These are phyloP conservation scores for Populus tremula DNA, from an alignment of 345 rosid species.

Conservation along the genomic window DNA sequence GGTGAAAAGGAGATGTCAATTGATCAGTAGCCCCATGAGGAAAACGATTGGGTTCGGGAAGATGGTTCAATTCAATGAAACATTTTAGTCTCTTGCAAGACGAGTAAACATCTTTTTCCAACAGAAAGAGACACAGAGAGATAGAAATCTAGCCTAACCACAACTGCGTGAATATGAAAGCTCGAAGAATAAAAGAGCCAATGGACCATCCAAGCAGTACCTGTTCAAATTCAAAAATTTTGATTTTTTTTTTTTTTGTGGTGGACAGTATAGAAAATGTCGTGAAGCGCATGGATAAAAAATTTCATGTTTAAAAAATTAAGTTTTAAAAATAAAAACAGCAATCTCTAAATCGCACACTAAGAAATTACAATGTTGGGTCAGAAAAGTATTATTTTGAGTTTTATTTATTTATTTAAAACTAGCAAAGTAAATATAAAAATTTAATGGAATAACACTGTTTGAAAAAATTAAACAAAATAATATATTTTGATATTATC, in stretches of 20 bases:
- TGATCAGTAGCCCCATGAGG: background rate
- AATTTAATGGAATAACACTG: too few relatives aligned
- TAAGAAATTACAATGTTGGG: too few relatives aligned
- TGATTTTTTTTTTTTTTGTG: too few relatives aligned
- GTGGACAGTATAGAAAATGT: background rate
- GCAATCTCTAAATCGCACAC: background rate
- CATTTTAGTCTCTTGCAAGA: too few relatives aligned
- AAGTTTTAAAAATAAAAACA: background rate
- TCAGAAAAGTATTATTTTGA: too few relatives aligned
- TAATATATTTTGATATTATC: too few relatives aligned
- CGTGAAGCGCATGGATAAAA: background rate
- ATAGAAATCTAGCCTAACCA: background rate
- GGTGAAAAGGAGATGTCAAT: background rate
- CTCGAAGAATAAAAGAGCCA: background rate
- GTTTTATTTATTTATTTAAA: too few relatives aligned
- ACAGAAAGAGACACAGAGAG: background rate
- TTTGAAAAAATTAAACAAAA: too few relatives aligned
- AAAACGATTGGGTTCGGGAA: background rate
- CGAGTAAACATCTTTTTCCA: background rate
- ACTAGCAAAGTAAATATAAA: too few relatives aligned
- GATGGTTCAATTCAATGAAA: too few relatives aligned
- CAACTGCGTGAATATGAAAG: background rate
- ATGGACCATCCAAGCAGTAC: background rate
- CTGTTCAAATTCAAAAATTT: background rate
- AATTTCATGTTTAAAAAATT: background rate